Evolutionary conservation across 2,329 filamentous ascomycete genomes (phyloP).

Genomic region (Hymenoscyphus fructigenus): DNA sequence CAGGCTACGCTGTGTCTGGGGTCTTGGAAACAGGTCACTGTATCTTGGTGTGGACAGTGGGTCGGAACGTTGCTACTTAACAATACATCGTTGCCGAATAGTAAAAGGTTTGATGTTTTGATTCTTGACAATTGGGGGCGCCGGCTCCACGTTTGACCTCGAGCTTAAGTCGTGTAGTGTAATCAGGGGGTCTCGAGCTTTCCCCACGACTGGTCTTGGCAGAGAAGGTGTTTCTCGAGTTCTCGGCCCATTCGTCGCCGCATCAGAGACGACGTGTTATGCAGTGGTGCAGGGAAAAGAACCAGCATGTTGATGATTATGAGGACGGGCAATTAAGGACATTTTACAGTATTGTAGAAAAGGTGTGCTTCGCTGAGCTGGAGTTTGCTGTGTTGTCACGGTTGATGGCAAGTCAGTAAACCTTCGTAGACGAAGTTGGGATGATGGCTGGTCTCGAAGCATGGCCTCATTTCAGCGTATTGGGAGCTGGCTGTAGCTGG

Average conservation of each 20-base stretch:
- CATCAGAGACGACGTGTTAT: not conserved
- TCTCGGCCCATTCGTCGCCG: not conserved
- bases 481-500: not conserved
- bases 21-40: too few relatives aligned
- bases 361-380: not conserved
- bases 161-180: not conserved
- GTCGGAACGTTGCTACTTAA: too few relatives aligned
- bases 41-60: too few relatives aligned
- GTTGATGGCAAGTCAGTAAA: not conserved
- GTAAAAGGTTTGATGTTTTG: too few relatives aligned
- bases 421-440: not conserved
- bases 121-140: not conserved
- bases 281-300: not conserved
- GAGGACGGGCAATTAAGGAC: not conserved
- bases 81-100: too few relatives aligned
- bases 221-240: not conserved
- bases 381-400: not conserved
- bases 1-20: too few relatives aligned
- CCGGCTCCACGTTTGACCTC: not conserved
- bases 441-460: not conserved
- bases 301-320: not conserved
- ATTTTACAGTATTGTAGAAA: not conserved
- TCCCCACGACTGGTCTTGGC: not conserved
- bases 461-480: too few relatives aligned
- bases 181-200: not conserved